phyloP scores from a whole-genome alignment of 306 rosid species.

The Argentina anserina region DNA sequence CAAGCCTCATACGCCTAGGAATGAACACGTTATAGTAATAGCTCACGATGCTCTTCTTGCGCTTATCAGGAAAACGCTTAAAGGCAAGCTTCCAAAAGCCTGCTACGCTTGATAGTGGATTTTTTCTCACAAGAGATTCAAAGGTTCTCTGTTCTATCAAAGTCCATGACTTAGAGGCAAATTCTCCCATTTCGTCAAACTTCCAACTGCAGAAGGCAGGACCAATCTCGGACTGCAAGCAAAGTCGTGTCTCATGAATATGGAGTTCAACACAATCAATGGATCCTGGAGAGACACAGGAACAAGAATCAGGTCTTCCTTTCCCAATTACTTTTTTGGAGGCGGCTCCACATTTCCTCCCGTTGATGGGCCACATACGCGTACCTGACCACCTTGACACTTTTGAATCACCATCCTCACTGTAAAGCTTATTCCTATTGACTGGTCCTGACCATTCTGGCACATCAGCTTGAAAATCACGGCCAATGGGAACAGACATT shows the following conservation, averaged over 20 bases:
- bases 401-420: constrained; percentile 8
- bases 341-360: neutral
- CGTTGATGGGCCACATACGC: constrained; percentile 24
- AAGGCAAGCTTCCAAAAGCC: constrained; percentile 28
- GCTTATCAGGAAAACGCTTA: constrained; percentile 30
- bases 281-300: constrained; percentile 26
- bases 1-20: constrained; percentile 26
- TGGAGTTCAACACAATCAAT: constrained; percentile 28
- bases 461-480: constrained; percentile 44
- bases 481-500: constrained; percentile 42
- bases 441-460: constrained; percentile 27
- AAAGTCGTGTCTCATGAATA: constrained; percentile 16
- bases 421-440: neutral
- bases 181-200: constrained; percentile 43
- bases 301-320: constrained; percentile 25
- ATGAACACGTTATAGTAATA: constrained; percentile 42
- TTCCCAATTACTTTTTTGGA: constrained; percentile 15
- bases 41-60: constrained; percentile 22
- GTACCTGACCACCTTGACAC: constrained; percentile 26
- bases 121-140: constrained; percentile 20
- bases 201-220: constrained; percentile 30
- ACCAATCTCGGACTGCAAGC: constrained; percentile 23
- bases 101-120: neutral
- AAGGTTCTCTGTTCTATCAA: constrained; percentile 10
- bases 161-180: constrained; percentile 30